Evolutionary conservation across 2,329 filamentous ascomycete species (phyloP).

Genomic region (Ceratocystis alfenasii): DNA sequence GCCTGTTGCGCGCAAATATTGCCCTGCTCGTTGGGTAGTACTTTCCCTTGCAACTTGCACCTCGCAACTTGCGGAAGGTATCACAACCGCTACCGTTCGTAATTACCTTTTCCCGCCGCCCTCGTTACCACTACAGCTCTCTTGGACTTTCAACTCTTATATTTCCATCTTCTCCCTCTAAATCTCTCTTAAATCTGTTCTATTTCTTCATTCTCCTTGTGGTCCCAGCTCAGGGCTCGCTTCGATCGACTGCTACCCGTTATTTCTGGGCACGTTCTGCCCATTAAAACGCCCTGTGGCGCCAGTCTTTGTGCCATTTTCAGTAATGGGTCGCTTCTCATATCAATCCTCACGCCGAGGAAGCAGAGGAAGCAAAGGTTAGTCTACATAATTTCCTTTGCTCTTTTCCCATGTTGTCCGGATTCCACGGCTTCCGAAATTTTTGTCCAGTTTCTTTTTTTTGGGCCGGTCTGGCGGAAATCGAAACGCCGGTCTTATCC

Average conservation of each 20-base stretch:
- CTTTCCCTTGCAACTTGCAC: neutral
- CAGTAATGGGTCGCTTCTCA: slow-evolving; percentile 5
- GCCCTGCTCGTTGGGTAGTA: neutral
- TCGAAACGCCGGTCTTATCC: neutral
- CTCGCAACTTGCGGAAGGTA: neutral
- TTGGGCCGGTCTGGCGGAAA: neutral
- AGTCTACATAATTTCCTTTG: neutral
- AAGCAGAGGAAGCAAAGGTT: slow-evolving; percentile 9
- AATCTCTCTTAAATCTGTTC: neutral
- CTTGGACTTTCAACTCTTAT: neutral
- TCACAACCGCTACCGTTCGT: slow-evolving; percentile 5
- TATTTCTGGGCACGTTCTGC: neutral
- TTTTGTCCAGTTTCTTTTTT: neutral
- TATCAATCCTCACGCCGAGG: neutral
- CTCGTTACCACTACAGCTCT: neutral
- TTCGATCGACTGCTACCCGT: neutral
- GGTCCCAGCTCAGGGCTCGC: no score
- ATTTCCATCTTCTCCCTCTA: neutral
- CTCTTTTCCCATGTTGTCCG: neutral
- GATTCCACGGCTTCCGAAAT: neutral
- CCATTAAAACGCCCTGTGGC: neutral
- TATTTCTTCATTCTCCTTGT: neutral
- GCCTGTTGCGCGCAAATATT: neutral
- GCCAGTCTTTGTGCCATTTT: neutral
- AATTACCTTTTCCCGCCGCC: neutral